A percentile compares a stretch with the other conserved stretches of the same genome.
These are phyloP conservation scores for Magnusiomyces sp. DNA, from an alignment of 1,139 yeast species.

Conservation along the genomic window DNA sequence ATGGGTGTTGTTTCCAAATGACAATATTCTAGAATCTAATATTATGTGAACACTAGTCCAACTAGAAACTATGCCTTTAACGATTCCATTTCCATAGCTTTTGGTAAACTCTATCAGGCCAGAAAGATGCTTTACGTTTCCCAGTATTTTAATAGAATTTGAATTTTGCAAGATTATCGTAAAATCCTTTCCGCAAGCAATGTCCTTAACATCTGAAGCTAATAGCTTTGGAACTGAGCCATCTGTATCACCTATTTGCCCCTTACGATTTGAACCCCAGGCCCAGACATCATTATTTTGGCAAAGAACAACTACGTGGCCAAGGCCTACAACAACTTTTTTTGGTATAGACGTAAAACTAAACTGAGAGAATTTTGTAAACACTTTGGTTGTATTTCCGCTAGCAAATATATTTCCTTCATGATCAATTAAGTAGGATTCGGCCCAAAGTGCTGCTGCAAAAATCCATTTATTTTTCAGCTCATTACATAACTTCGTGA, in stretches of 20 bases:
- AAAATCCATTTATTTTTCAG: constrained; percentile 9
- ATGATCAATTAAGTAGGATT: constrained; percentile 43
- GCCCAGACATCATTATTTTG: constrained; percentile 47
- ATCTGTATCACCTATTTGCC: constrained; percentile 42
- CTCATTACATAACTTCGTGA: not conserved
- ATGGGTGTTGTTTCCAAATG: constrained; percentile 65
- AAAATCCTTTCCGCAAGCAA: constrained; percentile 7
- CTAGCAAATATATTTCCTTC: constrained; percentile 40
- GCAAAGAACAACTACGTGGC: constrained; percentile 45
- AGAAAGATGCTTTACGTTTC: not conserved
- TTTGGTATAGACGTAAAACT: not conserved
- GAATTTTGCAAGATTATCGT: not conserved
- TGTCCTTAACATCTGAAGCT: not conserved
- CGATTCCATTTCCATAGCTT: not conserved
- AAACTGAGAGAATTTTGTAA: constrained; percentile 8
- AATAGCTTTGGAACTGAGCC: constrained; percentile 21
- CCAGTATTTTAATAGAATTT: not conserved
- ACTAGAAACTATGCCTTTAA: constrained; percentile 18
- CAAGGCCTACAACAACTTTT: constrained; percentile 43
- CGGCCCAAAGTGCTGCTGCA: constrained; percentile 72
- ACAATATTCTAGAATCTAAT: constrained; percentile 39
- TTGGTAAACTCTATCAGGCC: not conserved
- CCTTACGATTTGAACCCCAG: constrained; percentile 78
- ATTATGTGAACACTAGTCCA: constrained; percentile 74
- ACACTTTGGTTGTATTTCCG: constrained; percentile 33